phyloP scores from a whole-genome alignment of 2,329 filamentous ascomycete species.

The Colletotrichum sp. region DNA sequence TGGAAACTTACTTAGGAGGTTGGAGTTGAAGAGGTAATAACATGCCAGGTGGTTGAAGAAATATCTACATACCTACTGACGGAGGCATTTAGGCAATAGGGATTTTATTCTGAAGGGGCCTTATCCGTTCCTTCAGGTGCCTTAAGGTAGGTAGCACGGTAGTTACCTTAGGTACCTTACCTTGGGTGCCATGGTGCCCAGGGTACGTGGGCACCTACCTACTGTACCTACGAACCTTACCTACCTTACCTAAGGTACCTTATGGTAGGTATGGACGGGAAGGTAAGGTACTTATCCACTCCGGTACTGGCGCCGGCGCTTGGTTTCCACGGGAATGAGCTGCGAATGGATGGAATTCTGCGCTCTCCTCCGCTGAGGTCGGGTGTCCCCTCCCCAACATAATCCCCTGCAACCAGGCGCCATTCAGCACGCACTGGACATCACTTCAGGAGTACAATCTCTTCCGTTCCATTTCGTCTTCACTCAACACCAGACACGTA shows the following conservation, averaged over 20 bases:
- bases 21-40: neutral
- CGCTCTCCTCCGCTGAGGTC: neutral
- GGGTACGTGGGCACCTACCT: too few relatives aligned
- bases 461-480: neutral
- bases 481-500: neutral
- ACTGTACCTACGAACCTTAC: too few relatives aligned
- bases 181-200: neutral
- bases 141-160: too few relatives aligned
- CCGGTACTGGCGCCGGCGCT: neutral
- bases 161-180: too few relatives aligned
- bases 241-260: neutral
- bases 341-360: neutral
- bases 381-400: neutral
- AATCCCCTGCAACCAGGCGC: neutral
- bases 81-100: neutral
- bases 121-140: too few relatives aligned
- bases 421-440: neutral
- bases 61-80: neutral
- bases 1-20: neutral
- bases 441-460: neutral
- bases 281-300: neutral
- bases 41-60: neutral
- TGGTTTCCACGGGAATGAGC: slow-evolving; percentile 17
- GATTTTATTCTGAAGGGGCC: neutral
- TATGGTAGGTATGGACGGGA: neutral